Percentiles rank a stretch among this genome's conserved stretches.
Conservation (phyloP, 495 filamentous ascomycete species). For the Podospora pseudopauciseta region DNA sequence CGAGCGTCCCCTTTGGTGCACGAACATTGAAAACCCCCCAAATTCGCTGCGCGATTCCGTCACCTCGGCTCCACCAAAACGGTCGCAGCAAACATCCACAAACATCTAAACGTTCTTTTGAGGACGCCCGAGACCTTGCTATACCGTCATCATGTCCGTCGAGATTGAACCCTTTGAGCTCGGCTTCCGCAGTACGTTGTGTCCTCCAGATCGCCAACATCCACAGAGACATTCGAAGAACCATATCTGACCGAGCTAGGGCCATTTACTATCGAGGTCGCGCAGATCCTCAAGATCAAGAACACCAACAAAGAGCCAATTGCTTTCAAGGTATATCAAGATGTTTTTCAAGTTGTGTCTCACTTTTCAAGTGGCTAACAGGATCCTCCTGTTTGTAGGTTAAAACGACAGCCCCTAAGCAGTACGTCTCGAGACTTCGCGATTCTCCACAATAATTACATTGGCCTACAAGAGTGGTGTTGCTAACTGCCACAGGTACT, state of each 20-base stretch:
- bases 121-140: background rate
- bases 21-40: background rate
- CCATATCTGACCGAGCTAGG: constrained; percentile 52
- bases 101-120: background rate
- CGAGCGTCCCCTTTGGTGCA: background rate
- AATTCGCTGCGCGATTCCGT: constrained; percentile 6
- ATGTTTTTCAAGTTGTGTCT: background rate
- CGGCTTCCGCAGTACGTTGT: constrained; percentile 78
- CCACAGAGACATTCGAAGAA: background rate
- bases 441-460: background rate
- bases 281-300: constrained; percentile 73
- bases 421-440: constrained; percentile 57
- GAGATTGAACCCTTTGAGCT: constrained; percentile 89
- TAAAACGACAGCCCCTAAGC: constrained; percentile 98
- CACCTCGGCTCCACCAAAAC: constrained; percentile 10
- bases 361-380: constrained; percentile 7
- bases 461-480: background rate
- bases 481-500: constrained; percentile 65
- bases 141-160: constrained; percentile 70
- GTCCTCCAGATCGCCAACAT: constrained; percentile 1
- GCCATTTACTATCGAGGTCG: constrained; percentile 88
- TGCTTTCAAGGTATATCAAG: constrained; percentile 81
- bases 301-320: constrained; percentile 77
- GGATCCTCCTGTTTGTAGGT: constrained; percentile 56
- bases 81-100: constrained; percentile 1